These are phyloP conservation scores for Penicillium taxi DNA, from an alignment of 495 filamentous ascomycete species.

Conservation along the genomic window DNA sequence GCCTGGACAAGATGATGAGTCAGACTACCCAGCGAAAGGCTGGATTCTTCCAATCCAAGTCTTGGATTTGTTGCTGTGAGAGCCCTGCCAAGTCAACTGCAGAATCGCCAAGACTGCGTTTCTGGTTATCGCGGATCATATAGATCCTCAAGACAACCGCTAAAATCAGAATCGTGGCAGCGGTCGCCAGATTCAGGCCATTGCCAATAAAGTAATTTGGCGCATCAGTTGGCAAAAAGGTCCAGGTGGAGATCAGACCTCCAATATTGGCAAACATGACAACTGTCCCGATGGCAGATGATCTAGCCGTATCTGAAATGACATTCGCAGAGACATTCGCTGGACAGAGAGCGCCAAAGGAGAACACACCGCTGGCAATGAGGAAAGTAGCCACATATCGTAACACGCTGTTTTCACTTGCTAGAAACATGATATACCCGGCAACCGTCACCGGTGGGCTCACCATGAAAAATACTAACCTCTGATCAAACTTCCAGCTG, in stretches of 20 bases:
- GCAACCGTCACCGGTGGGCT: slow-evolving; percentile 50
- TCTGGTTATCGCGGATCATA: slow-evolving; percentile 58
- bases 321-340: slow-evolving; percentile 63
- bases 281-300: slow-evolving; percentile 54
- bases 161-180: slow-evolving; percentile 44
- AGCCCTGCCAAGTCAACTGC: slow-evolving; percentile 49
- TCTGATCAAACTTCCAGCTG: slow-evolving; percentile 50
- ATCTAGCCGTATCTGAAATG: slow-evolving; percentile 59
- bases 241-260: slow-evolving; percentile 64
- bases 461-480: slow-evolving; percentile 39
- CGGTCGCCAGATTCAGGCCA: slow-evolving; percentile 61
- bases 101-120: slow-evolving; percentile 45
- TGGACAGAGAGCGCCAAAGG: slow-evolving; percentile 55
- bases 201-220: slow-evolving; percentile 69
- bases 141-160: slow-evolving; percentile 42
- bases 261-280: slow-evolving; percentile 71
- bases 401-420: slow-evolving; percentile 40
- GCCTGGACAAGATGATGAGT: no score
- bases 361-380: slow-evolving; percentile 49
- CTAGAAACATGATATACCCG: slow-evolving; percentile 68
- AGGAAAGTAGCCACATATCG: slow-evolving; percentile 69
- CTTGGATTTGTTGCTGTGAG: slow-evolving; percentile 49
- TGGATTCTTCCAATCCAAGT: slow-evolving; percentile 67
- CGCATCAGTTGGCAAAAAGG: slow-evolving; percentile 54
- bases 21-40: slow-evolving; percentile 53